Evolutionary conservation across 345 rosid genomes (phyloP), one percentile per base, ranked within the genome.

Genomic region (Eucalyptus polybractea): DNA sequence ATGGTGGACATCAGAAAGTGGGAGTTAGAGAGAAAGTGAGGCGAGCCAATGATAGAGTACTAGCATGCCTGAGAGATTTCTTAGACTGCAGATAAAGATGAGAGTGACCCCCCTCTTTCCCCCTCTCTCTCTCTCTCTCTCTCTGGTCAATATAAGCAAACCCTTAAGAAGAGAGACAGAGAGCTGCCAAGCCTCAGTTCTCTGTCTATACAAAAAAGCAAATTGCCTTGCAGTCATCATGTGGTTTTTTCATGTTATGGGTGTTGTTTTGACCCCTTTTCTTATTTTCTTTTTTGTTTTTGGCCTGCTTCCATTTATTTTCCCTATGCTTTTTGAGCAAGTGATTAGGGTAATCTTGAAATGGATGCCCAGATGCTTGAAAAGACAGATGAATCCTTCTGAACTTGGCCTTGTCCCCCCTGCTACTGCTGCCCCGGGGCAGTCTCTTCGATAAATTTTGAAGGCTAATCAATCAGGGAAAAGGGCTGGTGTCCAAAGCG

Each of bases 121-220:
- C 89, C 44, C 87, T 62, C 93, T 86, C 90, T 54, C 51, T 33
- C 51, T 33, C 80, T 16, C 42, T 72, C 81, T 33, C 25, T 37
- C 44, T 8, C 42, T 2, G 45, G 83, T 72, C 45, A 21, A 53
- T 21, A 37, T 72, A 33, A 33, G 27, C 83, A 76, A 37, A 11
- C 47, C 47, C 44, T 88, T 50, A 37, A 47, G 88, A 88, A 29
- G 88, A 65, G 91, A 89, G 95, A 94, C 94, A 94, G 87, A n/a
- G 91, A 80, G 91, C 92, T 93, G 94, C 93, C 87, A 56, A 92
- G 92, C 58, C 53, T 65, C 93, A 65, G 94, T 80, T 89, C 90
- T 85, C 42, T 40, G 90, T 89, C 87, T 90, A 91, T 80, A 90
- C 81, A n/a, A 80, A 51, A 51, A 87, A 92, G 80, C 67, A 86